Evolutionary conservation across 2,329 filamentous ascomycete species (phyloP), one percentile per base, ranked within the genome.

Genomic region (Coniochaeta prunicola): DNA sequence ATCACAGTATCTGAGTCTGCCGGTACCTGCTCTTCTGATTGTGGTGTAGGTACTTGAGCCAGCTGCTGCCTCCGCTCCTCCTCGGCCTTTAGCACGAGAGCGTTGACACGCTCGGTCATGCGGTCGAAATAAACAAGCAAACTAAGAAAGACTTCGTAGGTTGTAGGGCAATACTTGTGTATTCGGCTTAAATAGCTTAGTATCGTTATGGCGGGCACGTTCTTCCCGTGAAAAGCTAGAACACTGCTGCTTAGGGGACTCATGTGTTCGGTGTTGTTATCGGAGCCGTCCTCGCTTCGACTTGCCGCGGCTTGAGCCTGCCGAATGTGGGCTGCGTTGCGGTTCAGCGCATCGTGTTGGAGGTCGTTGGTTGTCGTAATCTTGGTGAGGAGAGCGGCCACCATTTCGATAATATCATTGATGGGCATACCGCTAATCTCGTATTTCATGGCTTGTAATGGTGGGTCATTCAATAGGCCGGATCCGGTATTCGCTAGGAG

Each of bases 361-460:
- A 88, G 78, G 71, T 99, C 94, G 70, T 99, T 99, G 59, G 93
- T 97, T 3, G 91, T 91, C 6, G 94, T 97, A 67, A 99, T 99
- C 73, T 97, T 97, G 59, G 93, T 96, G 62, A 99, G 79, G 26
- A 99, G 82, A 7, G 92, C 94, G 4, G 94, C 94, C 4, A 99
- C 94, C 94, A 99, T 97, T 74, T 97, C 93, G 70, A 99, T 99
- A 65, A 99, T 91, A 70, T 99, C 93, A 64, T 89, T 86, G 58
- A 97, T 96, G 57, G 94, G 94, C 93, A 99, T 97, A 57, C 86
- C 90, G 75, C 92, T 97, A 67, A 99, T 97, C 73, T 97, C 94
- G 71, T 96, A 99, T 70, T 85, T 85, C 74, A 81, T 82, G 63
- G 80, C 80, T 65, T 81, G 80, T 38, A 79, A 71, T 34, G 77